phyloP scores from a whole-genome alignment of 2,329 filamentous ascomycete species.

The Trichoderma lentiforme region DNA sequence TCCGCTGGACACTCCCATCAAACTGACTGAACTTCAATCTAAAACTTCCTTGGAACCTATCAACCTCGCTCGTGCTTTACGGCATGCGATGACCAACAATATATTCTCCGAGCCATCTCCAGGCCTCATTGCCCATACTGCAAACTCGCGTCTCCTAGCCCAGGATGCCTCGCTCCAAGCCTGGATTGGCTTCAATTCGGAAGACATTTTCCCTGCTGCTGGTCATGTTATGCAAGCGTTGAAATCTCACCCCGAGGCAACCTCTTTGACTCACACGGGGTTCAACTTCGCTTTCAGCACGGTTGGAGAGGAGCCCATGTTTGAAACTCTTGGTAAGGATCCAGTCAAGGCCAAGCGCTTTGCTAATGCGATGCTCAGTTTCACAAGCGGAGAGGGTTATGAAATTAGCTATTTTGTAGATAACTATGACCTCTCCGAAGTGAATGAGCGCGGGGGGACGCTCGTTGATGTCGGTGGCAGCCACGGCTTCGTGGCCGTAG shows the following conservation, averaged over 20 bases:
- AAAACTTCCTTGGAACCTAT: conserved; percentile 46
- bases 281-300: conserved; percentile 52
- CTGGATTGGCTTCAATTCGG: conserved; percentile 54
- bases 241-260: conserved; percentile 44
- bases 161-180: conserved; percentile 47
- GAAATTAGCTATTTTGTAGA: conserved; percentile 51
- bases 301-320: conserved; percentile 51
- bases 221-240: conserved; percentile 46
- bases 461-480: conserved; percentile 59
- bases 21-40: conserved; percentile 43
- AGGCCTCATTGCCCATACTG: conserved; percentile 53
- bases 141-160: conserved; percentile 49
- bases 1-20: conserved; percentile 44
- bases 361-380: conserved; percentile 52
- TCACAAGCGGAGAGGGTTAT: conserved; percentile 55
- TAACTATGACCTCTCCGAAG: conserved; percentile 50
- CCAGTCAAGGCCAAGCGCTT: conserved; percentile 48
- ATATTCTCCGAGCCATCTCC: conserved; percentile 53
- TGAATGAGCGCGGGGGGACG: conserved; percentile 44
- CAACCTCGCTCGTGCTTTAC: conserved; percentile 50
- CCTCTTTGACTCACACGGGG: conserved; percentile 45
- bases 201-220: conserved; percentile 51
- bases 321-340: conserved; percentile 49
- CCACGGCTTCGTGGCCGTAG: conserved; percentile 55
- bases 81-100: conserved; percentile 56